A percentile compares a stretch with the other conserved stretches of the same genome.
Conservation (phyloP, 176 grass and related monocot genomes). For the Zoysia pacifica region DNA sequence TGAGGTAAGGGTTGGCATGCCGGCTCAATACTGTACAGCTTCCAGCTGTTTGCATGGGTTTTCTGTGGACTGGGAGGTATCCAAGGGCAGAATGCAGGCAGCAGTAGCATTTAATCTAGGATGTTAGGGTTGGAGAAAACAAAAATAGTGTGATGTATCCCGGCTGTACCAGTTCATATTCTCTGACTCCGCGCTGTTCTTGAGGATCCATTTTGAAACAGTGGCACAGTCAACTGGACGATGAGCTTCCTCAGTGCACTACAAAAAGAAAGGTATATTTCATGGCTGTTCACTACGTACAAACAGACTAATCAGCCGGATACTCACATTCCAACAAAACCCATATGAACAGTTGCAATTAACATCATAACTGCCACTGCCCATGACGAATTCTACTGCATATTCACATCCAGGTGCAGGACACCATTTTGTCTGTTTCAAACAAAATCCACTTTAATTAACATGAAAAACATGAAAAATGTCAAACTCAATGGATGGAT, state of each 20-base stretch:
- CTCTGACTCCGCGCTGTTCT: constrained; percentile 96
- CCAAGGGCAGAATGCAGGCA: not conserved
- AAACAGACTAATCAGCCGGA: constrained; percentile 18
- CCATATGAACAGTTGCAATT: constrained; percentile 88
- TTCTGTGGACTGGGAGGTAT: not conserved
- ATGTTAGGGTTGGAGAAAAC: not conserved
- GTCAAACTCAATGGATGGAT: constrained; percentile 3
- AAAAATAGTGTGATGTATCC: not conserved
- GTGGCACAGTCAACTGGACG: constrained; percentile 94
- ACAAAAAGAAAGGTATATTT: constrained; percentile 32
- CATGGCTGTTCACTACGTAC: constrained; percentile 21
- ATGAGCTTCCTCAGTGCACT: constrained; percentile 99
- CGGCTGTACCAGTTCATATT: constrained; percentile 97
- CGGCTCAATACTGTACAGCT: not conserved
- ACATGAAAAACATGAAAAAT: constrained; percentile 14
- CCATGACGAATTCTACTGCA: constrained; percentile 94
- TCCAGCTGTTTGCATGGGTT: not conserved
- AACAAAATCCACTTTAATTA: constrained; percentile 38
- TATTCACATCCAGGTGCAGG: constrained; percentile 99
- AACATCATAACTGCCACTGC: constrained; percentile 90
- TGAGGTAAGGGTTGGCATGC: not conserved
- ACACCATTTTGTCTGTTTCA: constrained; percentile 96
- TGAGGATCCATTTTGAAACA: constrained; percentile 97
- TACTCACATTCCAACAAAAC: constrained; percentile 95
- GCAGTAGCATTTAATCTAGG: not conserved